Conservation (phyloP, 495 filamentous ascomycete genomes). For the Poronia punctata region DNA sequence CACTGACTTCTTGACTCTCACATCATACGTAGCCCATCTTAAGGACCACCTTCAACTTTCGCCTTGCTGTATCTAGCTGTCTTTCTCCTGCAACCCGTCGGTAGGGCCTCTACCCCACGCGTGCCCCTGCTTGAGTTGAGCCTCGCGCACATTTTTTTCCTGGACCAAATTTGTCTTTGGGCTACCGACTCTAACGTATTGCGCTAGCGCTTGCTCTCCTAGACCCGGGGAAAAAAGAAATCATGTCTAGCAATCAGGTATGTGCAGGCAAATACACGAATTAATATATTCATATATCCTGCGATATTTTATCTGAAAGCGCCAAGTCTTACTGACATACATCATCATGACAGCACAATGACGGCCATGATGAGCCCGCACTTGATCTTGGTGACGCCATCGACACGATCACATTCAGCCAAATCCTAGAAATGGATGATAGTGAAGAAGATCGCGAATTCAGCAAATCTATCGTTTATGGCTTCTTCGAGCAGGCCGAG, state of each 20-base stretch:
- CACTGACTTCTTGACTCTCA: too few species aligned
- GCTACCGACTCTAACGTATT: too few species aligned
- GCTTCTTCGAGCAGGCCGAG: conserved; percentile 89
- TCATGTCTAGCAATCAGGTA: conserved; percentile 27
- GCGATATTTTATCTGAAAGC: not conserved
- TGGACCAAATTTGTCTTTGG: too few species aligned
- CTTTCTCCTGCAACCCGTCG: conserved; percentile 1
- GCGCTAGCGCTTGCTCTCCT: not conserved
- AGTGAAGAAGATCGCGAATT: conserved; percentile 69
- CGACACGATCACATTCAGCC: conserved; percentile 74
- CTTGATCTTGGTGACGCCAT: conserved; percentile 59
- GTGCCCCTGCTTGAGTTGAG: too few species aligned
- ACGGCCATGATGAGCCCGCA: conserved; percentile 19
- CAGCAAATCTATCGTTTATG: conserved; percentile 77
- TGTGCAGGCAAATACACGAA: conserved; percentile 14
- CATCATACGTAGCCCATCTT: too few species aligned
- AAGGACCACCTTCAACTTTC: conserved; percentile 11
- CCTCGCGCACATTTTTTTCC: too few species aligned
- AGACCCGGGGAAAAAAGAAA: not conserved
- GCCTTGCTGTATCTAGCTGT: conserved; percentile 12
- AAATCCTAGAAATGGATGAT: conserved; percentile 97
- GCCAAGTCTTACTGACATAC: not conserved
- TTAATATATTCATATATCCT: not conserved
- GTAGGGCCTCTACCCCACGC: not conserved
- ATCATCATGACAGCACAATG: conserved; percentile 16